phyloP scores from a whole-genome alignment of 495 filamentous ascomycete species.

The Aspergillus carlsbadensis region DNA sequence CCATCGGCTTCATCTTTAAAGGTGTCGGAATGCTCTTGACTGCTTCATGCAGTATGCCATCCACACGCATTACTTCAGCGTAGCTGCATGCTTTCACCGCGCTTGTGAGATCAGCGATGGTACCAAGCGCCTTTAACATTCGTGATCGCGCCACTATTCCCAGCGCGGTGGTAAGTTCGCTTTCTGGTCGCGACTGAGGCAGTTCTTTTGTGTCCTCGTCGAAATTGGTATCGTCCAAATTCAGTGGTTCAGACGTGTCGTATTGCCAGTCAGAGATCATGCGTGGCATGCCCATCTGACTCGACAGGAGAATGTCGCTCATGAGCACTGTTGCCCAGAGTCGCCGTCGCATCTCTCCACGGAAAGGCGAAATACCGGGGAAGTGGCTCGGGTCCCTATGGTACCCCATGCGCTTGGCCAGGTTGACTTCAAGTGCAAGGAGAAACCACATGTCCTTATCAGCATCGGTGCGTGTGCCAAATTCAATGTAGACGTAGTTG shows the following conservation, averaged over 20 bases:
- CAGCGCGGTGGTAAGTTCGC: conserved; percentile 30
- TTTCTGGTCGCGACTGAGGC: conserved; percentile 30
- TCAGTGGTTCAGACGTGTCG: conserved; percentile 19
- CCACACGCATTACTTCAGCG: conserved; percentile 35
- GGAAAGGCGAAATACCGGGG: neutral
- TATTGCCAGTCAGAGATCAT: neutral
- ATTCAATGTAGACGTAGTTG: conserved; percentile 25
- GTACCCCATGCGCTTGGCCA: conserved; percentile 33
- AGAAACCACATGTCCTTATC: conserved; percentile 24
- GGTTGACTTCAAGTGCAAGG: conserved; percentile 22
- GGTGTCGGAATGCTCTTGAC: conserved; percentile 27
- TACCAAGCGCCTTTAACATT: conserved; percentile 32
- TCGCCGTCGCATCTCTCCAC: conserved; percentile 5
- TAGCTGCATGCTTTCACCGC: conserved; percentile 28
- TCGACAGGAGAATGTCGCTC: neutral
- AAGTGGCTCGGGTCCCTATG: conserved; percentile 15
- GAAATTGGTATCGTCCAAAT: conserved; percentile 35
- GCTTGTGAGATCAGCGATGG: conserved; percentile 28
- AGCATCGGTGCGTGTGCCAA: conserved; percentile 16
- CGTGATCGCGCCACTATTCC: conserved; percentile 32
- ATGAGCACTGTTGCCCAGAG: conserved; percentile 5
- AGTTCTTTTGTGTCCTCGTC: conserved; percentile 24
- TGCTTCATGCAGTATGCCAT: conserved; percentile 30
- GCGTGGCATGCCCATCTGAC: conserved; percentile 1
- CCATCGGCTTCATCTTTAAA: conserved; percentile 32